Evolutionary conservation across 768 basidiomycete species (phyloP), one percentile per base, ranked within the genome.

Genomic region (Leucocoprinus birnbaumii): DNA sequence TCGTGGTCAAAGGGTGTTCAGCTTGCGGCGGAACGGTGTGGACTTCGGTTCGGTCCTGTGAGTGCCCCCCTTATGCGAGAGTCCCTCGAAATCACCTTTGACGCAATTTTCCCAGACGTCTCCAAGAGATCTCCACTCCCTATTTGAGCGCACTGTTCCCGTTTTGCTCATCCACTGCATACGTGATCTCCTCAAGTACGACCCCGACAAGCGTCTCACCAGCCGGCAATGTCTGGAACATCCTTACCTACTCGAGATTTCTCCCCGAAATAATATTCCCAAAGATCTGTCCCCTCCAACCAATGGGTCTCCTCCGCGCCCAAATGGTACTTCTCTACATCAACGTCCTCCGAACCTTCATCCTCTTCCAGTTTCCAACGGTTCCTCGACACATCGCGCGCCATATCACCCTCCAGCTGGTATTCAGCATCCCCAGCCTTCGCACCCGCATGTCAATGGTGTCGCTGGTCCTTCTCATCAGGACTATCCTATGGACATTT

Each of bases 41-140:
- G 93, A 11, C 98, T 93, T 68, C 76, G 80, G 31, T 99, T 97
- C 72, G 89, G 87, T 50, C 94, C 92, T 80, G 95, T 96, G 60
- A 57, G 82, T 71, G 16, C 45, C 31, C 19, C 46, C 57, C 57
- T 52, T 56, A 51, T 52, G 27, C n/a, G 22, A 25, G 47, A 43
- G 35, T 46, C 25, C 35, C 16, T 53, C 31, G 31, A 46, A 43
- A 14, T 16, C 22, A n/a, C 6, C 31, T 43, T 40, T 56, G 27
- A 48, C 61, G 57, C 59, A 47, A 42, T 53, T 61, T 56, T 19
- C 45, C 16, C 64, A 92, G 91, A 76, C 77, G 44, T 75, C 72
- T 43, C 91, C 91, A 18, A 82, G 73, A 65, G 80, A 89, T 60
- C 73, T 91, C 41, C 78, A 84, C 48, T 74, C 83, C 2, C 80